Percentiles rank a stretch among this genome's conserved stretches.
Evolutionary conservation across 2,329 filamentous ascomycete genomes (phyloP).

Genomic region (Ceratocystis cubensis): DNA sequence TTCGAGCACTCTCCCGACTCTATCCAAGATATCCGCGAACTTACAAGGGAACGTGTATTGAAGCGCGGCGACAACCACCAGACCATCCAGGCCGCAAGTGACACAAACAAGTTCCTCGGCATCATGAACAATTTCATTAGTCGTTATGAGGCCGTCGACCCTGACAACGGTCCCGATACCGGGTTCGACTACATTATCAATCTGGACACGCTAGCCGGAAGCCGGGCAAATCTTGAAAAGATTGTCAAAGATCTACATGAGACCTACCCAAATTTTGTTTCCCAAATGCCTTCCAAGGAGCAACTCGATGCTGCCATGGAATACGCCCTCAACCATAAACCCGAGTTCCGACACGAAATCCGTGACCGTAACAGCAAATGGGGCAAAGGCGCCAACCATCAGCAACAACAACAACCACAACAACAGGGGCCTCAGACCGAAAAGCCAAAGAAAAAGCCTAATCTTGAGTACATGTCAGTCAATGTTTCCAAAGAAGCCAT

Average conservation of each 20-base stretch:
- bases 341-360: constrained; percentile 63
- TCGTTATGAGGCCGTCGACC: constrained; percentile 68
- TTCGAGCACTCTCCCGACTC: constrained; percentile 73
- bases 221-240: constrained; percentile 72
- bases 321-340: constrained; percentile 61
- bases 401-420: constrained; percentile 27
- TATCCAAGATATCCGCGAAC: constrained; percentile 56
- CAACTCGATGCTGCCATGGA: constrained; percentile 72
- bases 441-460: constrained; percentile 35
- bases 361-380: constrained; percentile 41
- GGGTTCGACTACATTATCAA: constrained; percentile 77
- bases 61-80: constrained; percentile 91
- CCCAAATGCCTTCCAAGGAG: constrained; percentile 54
- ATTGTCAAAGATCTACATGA: constrained; percentile 58
- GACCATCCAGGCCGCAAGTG: constrained; percentile 78
- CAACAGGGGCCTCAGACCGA: constrained; percentile 21
- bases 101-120: constrained; percentile 58
- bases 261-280: constrained; percentile 66
- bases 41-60: constrained; percentile 69
- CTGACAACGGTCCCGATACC: constrained; percentile 56
- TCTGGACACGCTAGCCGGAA: constrained; percentile 64
- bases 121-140: constrained; percentile 93
- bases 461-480: constrained; percentile 46
- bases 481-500: constrained; percentile 35
- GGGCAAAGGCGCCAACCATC: constrained; percentile 24